A percentile compares a stretch with the other conserved stretches of the same genome.
Evolutionary conservation across 805 yeast species (phyloP).

Genomic region (Spathaspora boniae): DNA sequence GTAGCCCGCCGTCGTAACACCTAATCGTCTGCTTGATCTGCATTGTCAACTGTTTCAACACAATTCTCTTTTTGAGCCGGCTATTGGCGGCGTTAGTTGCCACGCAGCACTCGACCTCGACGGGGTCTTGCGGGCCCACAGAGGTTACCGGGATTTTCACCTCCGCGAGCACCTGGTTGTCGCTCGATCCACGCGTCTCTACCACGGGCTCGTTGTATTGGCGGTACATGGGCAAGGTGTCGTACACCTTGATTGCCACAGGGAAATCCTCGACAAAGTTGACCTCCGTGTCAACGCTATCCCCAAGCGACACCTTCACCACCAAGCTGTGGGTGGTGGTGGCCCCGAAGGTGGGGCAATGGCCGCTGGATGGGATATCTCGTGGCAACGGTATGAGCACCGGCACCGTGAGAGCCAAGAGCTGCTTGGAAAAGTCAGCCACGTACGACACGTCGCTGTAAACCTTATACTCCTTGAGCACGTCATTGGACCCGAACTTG

Average conservation of each 20-base stretch:
- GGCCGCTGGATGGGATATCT: constrained; percentile 52
- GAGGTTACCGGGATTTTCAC: constrained; percentile 48
- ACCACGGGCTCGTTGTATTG: constrained; percentile 52
- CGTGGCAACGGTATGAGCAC: constrained; percentile 53
- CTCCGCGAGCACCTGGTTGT: constrained; percentile 45
- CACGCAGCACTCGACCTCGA: constrained; percentile 37
- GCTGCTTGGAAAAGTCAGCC: constrained; percentile 35
- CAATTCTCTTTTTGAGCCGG: constrained; percentile 27
- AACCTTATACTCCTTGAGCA: constrained; percentile 29
- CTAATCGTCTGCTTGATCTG: constrained; percentile 55
- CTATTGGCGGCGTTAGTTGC: constrained; percentile 36
- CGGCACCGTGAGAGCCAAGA: constrained; percentile 59
- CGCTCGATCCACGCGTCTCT: constrained; percentile 43
- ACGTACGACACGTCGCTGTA: constrained; percentile 35
- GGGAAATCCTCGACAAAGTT: constrained; percentile 40
- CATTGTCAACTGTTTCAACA: constrained; percentile 42
- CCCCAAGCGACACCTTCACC: constrained; percentile 34
- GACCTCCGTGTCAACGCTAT: constrained; percentile 25
- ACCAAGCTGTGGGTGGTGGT: constrained; percentile 45
- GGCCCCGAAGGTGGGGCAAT: constrained; percentile 44
- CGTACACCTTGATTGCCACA: constrained; percentile 53
- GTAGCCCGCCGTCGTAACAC: constrained; percentile 48
- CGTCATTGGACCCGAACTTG: constrained; percentile 33
- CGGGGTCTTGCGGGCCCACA: constrained; percentile 55
- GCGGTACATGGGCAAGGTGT: constrained; percentile 52